Conservation (phyloP, 495 filamentous ascomycete species). For the Antarctomyces pellizariae region DNA sequence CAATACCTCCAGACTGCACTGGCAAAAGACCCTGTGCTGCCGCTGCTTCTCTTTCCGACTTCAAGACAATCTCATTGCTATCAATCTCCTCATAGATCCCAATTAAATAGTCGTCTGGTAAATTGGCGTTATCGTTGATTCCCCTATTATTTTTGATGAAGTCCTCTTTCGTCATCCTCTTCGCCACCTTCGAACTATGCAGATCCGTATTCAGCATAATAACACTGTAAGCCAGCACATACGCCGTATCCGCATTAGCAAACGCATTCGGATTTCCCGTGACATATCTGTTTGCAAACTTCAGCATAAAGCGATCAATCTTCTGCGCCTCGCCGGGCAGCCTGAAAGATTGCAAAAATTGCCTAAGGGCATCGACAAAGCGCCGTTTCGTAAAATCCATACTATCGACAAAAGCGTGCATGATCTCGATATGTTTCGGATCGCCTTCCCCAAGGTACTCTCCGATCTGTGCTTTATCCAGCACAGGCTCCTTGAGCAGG, state of each 20-base stretch:
- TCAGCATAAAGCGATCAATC: conserved; percentile 98
- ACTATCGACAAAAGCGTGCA: conserved; percentile 90
- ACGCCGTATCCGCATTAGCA: conserved; percentile 93
- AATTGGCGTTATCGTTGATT: conserved; percentile 88
- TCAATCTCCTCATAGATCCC: conserved; percentile 84
- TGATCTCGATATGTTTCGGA: conserved; percentile 74
- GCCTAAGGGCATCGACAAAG: conserved; percentile 77
- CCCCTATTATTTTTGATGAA: conserved; percentile 98
- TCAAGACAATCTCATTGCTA: conserved; percentile 79
- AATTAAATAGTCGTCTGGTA: conserved; percentile 78
- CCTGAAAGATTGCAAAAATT: conserved; percentile 86
- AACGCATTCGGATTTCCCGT: conserved; percentile 92
- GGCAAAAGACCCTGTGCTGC: conserved; percentile 42
- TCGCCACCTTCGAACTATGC: conserved; percentile 70
- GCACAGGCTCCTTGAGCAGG: conserved; percentile 41
- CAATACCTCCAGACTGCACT: conserved; percentile 41
- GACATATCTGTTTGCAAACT: conserved; percentile 91
- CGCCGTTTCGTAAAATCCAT: conserved; percentile 91
- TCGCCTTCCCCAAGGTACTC: conserved; percentile 94
- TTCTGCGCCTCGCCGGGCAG: conserved; percentile 94
- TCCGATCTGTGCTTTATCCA: conserved; percentile 81
- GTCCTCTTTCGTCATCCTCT: conserved; percentile 82
- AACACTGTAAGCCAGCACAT: conserved; percentile 86
- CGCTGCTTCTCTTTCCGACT: conserved; percentile 71
- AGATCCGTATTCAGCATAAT: conserved; percentile 94